Percentiles rank a stretch among this genome's conserved stretches.
Evolutionary conservation across 2,329 filamentous ascomycete genomes (phyloP).

Genomic region (Talaromyces islandicus): DNA sequence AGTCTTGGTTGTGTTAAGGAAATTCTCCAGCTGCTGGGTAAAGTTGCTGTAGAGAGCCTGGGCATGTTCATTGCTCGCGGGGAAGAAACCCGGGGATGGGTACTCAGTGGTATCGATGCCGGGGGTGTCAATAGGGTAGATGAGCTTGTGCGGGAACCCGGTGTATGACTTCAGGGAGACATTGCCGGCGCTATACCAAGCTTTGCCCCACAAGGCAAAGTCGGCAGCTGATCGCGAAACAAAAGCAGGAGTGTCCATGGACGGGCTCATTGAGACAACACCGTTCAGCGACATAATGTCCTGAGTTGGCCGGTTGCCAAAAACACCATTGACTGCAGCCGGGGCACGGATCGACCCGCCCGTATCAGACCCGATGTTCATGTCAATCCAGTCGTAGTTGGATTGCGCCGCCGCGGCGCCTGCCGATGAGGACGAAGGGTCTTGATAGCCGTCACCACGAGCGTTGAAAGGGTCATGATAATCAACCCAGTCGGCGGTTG

Average conservation of each 20-base stretch:
- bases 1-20: background rate
- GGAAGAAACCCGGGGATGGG: background rate
- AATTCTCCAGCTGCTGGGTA: background rate
- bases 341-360: slow-evolving; percentile 36
- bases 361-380: slow-evolving; percentile 23
- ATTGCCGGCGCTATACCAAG: slow-evolving; percentile 25
- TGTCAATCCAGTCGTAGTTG: slow-evolving; percentile 39
- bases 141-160: background rate
- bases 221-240: slow-evolving; percentile 18
- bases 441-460: slow-evolving; percentile 45
- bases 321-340: slow-evolving; percentile 44
- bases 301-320: slow-evolving; percentile 46
- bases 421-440: slow-evolving; percentile 29
- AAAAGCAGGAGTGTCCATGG: slow-evolving; percentile 43
- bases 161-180: background rate
- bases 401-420: slow-evolving; percentile 36
- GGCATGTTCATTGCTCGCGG: background rate
- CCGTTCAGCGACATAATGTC: slow-evolving; percentile 42
- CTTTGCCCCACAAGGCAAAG: slow-evolving; percentile 27
- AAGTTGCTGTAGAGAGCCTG: background rate
- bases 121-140: background rate
- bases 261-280: slow-evolving; percentile 42
- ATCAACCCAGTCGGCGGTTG: slow-evolving; percentile 26
- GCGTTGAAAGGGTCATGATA: slow-evolving; percentile 36
- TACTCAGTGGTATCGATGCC: background rate